These are phyloP conservation scores for Massospora cicadina DNA, from an alignment of 371 early-diverging fungal species.

Conservation along the genomic window DNA sequence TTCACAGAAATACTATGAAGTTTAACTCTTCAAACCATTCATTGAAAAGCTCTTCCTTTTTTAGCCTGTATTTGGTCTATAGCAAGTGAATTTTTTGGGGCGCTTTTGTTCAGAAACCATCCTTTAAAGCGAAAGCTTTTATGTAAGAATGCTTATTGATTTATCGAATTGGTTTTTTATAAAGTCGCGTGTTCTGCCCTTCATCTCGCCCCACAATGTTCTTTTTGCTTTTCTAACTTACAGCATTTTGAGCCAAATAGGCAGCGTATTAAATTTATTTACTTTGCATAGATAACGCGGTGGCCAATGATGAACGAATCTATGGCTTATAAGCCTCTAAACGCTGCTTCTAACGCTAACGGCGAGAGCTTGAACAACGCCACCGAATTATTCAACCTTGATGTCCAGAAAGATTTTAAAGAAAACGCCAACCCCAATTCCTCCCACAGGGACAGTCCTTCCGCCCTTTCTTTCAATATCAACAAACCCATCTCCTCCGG, in stretches of 20 bases:
- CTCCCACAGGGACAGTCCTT: background rate
- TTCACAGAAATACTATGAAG: background rate
- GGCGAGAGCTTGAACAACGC: background rate
- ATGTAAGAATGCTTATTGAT: no score
- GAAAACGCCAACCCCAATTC: background rate
- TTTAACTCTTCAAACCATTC: background rate
- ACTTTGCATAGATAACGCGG: no score
- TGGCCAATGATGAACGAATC: background rate
- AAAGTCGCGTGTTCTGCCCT: no score
- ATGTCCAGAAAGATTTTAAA: background rate
- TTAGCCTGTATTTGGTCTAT: background rate
- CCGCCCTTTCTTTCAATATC: background rate
- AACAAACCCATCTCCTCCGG: background rate
- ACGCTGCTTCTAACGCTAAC: background rate
- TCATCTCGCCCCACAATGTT: background rate
- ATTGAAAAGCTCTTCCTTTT: background rate
- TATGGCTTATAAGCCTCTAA: background rate
- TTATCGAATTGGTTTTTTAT: no score
- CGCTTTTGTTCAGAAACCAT: no score
- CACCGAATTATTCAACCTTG: background rate
- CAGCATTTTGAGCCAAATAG: background rate
- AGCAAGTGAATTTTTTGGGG: no score
- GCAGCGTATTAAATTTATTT: background rate
- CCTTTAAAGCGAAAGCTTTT: no score
- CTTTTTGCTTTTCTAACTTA: background rate